phyloP scores from a whole-genome alignment of 768 basidiomycete species.

The Pleurotus tuoliensis region DNA sequence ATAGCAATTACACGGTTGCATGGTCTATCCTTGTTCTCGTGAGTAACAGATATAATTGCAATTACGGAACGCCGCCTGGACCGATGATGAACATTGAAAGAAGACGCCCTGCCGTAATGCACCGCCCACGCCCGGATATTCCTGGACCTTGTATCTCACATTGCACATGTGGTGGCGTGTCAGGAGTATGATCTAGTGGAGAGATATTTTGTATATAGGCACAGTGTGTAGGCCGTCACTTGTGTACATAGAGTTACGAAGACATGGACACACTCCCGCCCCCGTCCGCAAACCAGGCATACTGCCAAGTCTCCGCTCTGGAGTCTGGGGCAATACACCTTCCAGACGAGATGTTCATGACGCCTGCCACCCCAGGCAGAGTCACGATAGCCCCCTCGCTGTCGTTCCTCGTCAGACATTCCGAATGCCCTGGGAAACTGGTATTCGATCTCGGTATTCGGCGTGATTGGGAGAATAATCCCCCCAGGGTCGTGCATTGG shows the following conservation, averaged over 20 bases:
- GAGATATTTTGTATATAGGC: background rate
- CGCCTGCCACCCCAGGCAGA: constrained; percentile 25
- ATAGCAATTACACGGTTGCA: background rate
- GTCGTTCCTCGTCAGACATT: constrained; percentile 50
- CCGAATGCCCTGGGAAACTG: constrained; percentile 30
- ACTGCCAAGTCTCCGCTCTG: constrained; percentile 51
- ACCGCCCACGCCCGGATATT: too few species aligned
- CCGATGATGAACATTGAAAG: too few species aligned
- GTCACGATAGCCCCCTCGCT: constrained; percentile 37
- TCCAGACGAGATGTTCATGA: constrained; percentile 32
- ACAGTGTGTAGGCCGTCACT: background rate
- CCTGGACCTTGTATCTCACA: background rate
- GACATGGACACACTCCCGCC: constrained; percentile 29
- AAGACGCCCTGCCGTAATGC: too few species aligned
- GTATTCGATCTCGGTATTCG: constrained; percentile 58
- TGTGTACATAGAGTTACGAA: too few species aligned
- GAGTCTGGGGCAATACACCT: constrained; percentile 45
- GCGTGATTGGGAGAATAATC: constrained; percentile 39
- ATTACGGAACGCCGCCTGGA: too few species aligned
- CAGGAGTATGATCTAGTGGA: background rate
- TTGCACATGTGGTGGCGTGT: background rate
- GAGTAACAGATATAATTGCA: too few species aligned
- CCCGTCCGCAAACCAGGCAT: constrained; percentile 41
- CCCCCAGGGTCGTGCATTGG: constrained; percentile 27
- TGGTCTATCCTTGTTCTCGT: too few species aligned